phyloP scores from a whole-genome alignment of 1,284 basidiomycete genomes.

The Marasmius sp. region DNA sequence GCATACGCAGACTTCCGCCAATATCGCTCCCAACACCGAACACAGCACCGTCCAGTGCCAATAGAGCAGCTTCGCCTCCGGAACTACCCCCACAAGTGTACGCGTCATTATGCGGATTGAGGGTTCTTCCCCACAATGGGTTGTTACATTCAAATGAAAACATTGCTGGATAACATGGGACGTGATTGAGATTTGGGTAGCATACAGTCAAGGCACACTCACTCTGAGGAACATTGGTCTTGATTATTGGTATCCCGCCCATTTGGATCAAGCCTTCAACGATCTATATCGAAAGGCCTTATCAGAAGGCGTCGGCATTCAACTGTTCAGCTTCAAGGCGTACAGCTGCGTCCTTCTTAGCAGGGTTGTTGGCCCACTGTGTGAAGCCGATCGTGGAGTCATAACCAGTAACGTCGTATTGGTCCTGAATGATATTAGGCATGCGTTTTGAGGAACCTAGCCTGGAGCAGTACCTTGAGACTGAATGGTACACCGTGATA shows the following conservation, averaged over 20 bases:
- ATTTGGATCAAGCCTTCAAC: conserved; percentile 44
- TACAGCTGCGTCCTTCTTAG: conserved; percentile 57
- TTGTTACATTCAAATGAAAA: conserved; percentile 88
- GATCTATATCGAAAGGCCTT: conserved; percentile 30
- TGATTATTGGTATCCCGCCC: conserved; percentile 48
- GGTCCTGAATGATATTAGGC: conserved; percentile 51
- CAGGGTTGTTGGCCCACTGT: conserved; percentile 61
- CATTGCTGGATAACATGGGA: conserved; percentile 40
- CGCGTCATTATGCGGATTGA: conserved; percentile 66
- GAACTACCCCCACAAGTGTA: conserved; percentile 78
- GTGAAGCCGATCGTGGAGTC: conserved; percentile 79
- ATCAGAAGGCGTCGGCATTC: background rate
- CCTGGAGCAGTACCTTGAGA: conserved; percentile 36
- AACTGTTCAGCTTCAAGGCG: conserved; percentile 21
- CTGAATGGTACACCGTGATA: conserved; percentile 84
- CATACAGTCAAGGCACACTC: no score
- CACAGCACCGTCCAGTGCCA: conserved; percentile 74
- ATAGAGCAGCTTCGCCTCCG: conserved; percentile 77
- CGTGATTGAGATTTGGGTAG: no score
- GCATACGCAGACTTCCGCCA: conserved; percentile 78
- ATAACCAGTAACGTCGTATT: conserved; percentile 65
- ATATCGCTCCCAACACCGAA: conserved; percentile 82
- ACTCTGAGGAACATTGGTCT: conserved; percentile 73
- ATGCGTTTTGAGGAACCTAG: background rate
- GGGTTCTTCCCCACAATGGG: conserved; percentile 75